Conservation (phyloP, 2,329 filamentous ascomycete species). For the Cadophora luteo-olivacea region DNA sequence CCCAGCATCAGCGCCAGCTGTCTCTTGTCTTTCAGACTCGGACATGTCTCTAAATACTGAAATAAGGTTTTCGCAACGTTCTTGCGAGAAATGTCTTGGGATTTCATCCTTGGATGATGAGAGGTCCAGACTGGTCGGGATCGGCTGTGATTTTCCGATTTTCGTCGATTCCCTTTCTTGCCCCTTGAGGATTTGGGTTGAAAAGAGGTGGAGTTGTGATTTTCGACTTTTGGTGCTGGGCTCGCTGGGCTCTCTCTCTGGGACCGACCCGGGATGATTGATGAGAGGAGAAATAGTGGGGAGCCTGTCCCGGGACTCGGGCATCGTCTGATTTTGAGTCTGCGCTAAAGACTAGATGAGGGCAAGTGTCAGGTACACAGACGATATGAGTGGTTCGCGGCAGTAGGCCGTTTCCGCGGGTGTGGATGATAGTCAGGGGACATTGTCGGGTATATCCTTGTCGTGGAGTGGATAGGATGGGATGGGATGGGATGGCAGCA, state of each 20-base stretch:
- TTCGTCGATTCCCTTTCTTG: not conserved
- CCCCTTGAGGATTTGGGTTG: too few species aligned
- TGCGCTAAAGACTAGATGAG: not conserved
- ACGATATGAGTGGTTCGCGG: slow-evolving; percentile 19
- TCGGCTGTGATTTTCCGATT: not conserved
- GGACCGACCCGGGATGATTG: not conserved
- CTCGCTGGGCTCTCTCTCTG: too few species aligned
- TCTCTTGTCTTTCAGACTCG: too few species aligned
- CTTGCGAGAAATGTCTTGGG: not conserved
- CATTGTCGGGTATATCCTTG: slow-evolving; percentile 4
- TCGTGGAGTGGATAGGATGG: not conserved
- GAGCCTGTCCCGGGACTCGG: slow-evolving; percentile 1
- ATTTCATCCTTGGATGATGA: too few species aligned
- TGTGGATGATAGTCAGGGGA: not conserved
- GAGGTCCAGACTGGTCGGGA: not conserved
- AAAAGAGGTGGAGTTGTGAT: too few species aligned
- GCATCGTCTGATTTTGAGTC: not conserved
- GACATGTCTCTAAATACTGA: too few species aligned
- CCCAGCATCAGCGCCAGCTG: too few species aligned
- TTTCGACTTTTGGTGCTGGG: too few species aligned
- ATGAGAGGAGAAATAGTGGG: not conserved
- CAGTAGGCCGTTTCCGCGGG: slow-evolving; percentile 22
- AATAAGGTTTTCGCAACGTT: not conserved
- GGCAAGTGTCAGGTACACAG: slow-evolving; percentile 21
- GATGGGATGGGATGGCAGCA: not conserved